Percentiles rank a stretch among this genome's conserved stretches.
phyloP scores from a whole-genome alignment of 176 grass and related monocot species.

The Rhynchospora pubera region DNA sequence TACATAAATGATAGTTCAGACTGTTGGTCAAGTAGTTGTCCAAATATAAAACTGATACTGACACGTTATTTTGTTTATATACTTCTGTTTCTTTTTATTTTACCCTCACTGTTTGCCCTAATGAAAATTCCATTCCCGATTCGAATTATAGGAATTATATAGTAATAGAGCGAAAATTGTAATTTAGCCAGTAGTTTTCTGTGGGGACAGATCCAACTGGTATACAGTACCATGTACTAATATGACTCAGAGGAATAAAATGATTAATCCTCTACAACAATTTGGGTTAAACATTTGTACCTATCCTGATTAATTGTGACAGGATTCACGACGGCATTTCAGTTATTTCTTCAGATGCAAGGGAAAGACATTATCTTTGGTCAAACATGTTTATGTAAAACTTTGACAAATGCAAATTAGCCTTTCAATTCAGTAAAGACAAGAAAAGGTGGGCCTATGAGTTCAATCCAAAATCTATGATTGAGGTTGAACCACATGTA shows the following conservation, averaged over 20 bases:
- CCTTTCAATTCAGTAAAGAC: background rate
- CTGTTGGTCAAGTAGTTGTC: background rate
- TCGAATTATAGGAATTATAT: background rate
- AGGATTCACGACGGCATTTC: background rate
- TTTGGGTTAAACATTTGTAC: background rate
- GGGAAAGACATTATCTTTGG: background rate
- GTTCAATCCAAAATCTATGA: constrained; percentile 20
- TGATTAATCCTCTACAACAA: background rate
- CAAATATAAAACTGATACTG: background rate
- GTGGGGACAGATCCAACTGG: background rate
- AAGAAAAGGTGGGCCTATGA: constrained; percentile 19
- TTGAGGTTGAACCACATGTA: constrained; percentile 15
- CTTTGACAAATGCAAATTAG: constrained; percentile 9
- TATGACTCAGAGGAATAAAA: no score
- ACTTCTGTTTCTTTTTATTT: background rate
- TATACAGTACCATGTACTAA: background rate
- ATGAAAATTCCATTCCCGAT: background rate
- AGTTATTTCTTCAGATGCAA: background rate
- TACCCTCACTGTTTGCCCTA: background rate
- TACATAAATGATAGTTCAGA: background rate
- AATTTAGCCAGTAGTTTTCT: background rate
- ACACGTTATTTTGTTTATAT: background rate
- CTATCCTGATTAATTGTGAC: background rate
- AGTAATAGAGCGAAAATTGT: no score
- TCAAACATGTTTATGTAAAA: constrained; percentile 1